Conservation (phyloP, 441 rosid species). For the Croton setiger region DNA sequence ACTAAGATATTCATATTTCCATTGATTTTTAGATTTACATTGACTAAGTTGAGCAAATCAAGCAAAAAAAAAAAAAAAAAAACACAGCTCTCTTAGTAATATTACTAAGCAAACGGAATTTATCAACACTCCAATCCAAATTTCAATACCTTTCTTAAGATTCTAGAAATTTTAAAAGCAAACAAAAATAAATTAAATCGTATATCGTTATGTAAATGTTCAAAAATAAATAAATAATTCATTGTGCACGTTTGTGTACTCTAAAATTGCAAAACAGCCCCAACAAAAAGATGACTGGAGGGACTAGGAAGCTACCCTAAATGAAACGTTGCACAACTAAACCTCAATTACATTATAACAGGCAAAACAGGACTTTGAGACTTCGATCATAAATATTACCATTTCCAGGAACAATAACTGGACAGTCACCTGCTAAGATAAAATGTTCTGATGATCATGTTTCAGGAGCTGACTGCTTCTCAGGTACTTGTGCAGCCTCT, state of each 20-base stretch:
- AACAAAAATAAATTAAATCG: too few species aligned
- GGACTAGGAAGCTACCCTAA: not conserved
- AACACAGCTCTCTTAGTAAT: too few species aligned
- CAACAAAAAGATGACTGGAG: not conserved
- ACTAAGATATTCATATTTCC: too few species aligned
- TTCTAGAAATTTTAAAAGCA: not conserved
- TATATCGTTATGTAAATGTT: not conserved
- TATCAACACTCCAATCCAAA: too few species aligned
- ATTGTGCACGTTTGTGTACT: not conserved
- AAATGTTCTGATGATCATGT: slow-evolving; percentile 1
- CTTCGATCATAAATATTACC: not conserved
- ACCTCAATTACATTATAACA: not conserved
- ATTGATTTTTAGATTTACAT: too few species aligned
- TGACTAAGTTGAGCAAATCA: too few species aligned
- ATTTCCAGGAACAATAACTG: not conserved
- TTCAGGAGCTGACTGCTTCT: slow-evolving; percentile 19
- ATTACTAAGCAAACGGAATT: too few species aligned
- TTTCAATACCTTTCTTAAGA: too few species aligned
- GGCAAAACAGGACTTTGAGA: not conserved
- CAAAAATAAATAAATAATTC: not conserved
- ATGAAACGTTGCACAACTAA: not conserved
- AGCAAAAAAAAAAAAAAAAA: too few species aligned
- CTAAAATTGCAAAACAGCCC: not conserved
- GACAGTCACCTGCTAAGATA: not conserved
- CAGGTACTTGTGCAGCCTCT: slow-evolving; percentile 20